Base-by-base conservation (phyloP, 208 protist species). In the Tritrichomonas musculus region DNA sequence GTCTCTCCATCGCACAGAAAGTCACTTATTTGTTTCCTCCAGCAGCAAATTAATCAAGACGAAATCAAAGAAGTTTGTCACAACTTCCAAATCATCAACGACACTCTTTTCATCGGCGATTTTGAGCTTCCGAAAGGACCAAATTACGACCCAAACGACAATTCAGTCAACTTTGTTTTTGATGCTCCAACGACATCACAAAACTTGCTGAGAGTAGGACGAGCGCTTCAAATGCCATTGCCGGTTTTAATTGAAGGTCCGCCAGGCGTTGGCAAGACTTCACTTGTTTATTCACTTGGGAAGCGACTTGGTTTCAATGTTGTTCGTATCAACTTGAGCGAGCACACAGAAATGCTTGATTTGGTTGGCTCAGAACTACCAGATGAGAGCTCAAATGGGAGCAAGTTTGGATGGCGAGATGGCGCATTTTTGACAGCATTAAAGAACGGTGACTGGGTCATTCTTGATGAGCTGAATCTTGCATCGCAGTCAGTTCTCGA, bases 401-500 rank as follows among this genome's bases (percentile, higher is more conserved):
- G 94, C n/a, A 69, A n/a, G 14, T 95, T 94, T 92, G 73, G 39
- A 13, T 95, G 94, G 94, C 49, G 82, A 80, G 66, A 60, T 65
- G 95, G 94, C 94, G 95, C 98, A 22, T 97, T 99, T 64, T 95
- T 99, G 5, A 64, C 92, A 33, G 94, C 94, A 11, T 33, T 95
- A 30, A 64, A 97, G 92, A 96, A 96, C 36, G 99, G 99, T 93
- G 95, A 97, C 77, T 99, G 99, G 99, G 97, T 99, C 20, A 96
- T 99, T 49, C 95, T 99, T 27, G 99, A 99, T 96, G 99, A 99
- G 97, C 96, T 99, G 3, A 99, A 99, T 95, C 96, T 99, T 13
- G 99, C 99, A 13, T 98, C 98, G 60, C 99, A 99, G 96, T 97
- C 97, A 20, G 99, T 96, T 64, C 93, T 96, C 17, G 95, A 96